Percentiles rank a stretch among this genome's conserved stretches.
phyloP scores from a whole-genome alignment of 2,329 filamentous ascomycete genomes.

The Intubia oerlemansii region DNA sequence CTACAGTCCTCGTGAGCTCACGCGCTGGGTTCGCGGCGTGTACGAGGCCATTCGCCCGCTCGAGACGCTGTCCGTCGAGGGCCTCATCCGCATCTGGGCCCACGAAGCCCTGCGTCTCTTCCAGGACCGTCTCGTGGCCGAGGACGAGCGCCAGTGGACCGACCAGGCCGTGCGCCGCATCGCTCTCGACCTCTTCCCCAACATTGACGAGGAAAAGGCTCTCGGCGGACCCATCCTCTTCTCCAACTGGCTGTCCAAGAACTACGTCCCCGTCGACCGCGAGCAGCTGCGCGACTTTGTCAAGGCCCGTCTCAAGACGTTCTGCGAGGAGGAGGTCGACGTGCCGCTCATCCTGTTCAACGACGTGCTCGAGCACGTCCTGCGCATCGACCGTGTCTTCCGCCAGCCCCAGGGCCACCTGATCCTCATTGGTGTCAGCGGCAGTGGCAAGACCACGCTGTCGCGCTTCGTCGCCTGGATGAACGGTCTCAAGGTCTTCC shows the following conservation, averaged over 20 bases:
- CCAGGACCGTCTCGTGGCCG: slow-evolving; percentile 86
- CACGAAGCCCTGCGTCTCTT: slow-evolving; percentile 92
- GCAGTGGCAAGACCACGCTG: slow-evolving; percentile 93
- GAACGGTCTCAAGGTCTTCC: slow-evolving; percentile 97
- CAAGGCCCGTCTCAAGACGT: slow-evolving; percentile 88
- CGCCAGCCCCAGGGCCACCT: slow-evolving; percentile 94
- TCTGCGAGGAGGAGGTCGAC: slow-evolving; percentile 98
- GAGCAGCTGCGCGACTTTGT: slow-evolving; percentile 93
- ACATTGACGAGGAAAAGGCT: slow-evolving; percentile 76
- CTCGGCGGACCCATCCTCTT: slow-evolving; percentile 87
- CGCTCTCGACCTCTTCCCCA: slow-evolving; percentile 81
- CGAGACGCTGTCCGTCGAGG: slow-evolving; percentile 72
- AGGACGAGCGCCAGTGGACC: slow-evolving; percentile 91
- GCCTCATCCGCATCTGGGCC: slow-evolving; percentile 90
- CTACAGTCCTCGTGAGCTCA: slow-evolving; percentile 96
- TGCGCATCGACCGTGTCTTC: slow-evolving; percentile 97
- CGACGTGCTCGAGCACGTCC: slow-evolving; percentile 90
- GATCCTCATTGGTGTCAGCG: slow-evolving; percentile 95
- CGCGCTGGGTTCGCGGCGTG: slow-evolving; percentile 88
- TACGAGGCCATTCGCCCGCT: slow-evolving; percentile 93
- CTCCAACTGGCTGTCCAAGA: slow-evolving; percentile 98
- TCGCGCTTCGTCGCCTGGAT: slow-evolving; percentile 99
- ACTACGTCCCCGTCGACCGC: slow-evolving; percentile 91
- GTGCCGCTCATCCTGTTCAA: slow-evolving; percentile 98
- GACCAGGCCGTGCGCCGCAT: slow-evolving; percentile 71